Evolutionary conservation across 805 yeast genomes (phyloP).

Genomic region (Candida vartiovaarae): DNA sequence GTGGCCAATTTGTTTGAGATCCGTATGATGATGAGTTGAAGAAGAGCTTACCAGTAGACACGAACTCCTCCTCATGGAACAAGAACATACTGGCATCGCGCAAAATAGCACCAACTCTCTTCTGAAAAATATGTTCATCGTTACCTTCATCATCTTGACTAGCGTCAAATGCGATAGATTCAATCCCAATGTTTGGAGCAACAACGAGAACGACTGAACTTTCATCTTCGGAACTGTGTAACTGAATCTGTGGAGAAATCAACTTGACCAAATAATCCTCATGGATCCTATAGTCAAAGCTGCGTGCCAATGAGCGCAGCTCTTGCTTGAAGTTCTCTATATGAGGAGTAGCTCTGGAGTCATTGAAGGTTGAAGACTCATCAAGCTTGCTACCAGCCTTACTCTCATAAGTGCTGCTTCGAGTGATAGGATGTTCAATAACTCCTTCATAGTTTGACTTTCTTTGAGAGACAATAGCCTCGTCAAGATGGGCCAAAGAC

Average conservation of each 20-base stretch:
- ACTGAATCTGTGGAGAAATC: constrained; percentile 77
- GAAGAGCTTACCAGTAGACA: constrained; percentile 33
- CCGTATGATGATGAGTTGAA: constrained; percentile 55
- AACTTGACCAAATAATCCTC: constrained; percentile 62
- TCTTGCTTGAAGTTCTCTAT: constrained; percentile 46
- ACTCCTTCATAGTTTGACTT: constrained; percentile 11
- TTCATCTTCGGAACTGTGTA: constrained; percentile 42
- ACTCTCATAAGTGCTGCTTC: constrained; percentile 16
- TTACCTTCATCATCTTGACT: constrained; percentile 34
- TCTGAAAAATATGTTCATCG: constrained; percentile 46
- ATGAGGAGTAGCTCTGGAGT: constrained; percentile 21
- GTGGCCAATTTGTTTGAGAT: constrained; percentile 67
- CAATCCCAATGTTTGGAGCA: constrained; percentile 63
- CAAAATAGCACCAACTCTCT: constrained; percentile 62
- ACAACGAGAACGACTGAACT: constrained; percentile 62
- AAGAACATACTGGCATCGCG: constrained; percentile 68
- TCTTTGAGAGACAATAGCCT: constrained; percentile 35
- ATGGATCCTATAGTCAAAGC: constrained; percentile 29
- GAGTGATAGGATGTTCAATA: constrained; percentile 8
- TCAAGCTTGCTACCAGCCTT: constrained; percentile 5
- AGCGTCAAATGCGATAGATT: constrained; percentile 58
- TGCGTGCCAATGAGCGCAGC: constrained; percentile 34
- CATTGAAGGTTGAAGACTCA: constrained; percentile 6
- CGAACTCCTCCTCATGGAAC: constrained; percentile 44
- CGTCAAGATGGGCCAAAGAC: constrained; percentile 44